Base-by-base conservation (phyloP, 768 basidiomycete genomes). In the Xerocomus spinulosus region DNA sequence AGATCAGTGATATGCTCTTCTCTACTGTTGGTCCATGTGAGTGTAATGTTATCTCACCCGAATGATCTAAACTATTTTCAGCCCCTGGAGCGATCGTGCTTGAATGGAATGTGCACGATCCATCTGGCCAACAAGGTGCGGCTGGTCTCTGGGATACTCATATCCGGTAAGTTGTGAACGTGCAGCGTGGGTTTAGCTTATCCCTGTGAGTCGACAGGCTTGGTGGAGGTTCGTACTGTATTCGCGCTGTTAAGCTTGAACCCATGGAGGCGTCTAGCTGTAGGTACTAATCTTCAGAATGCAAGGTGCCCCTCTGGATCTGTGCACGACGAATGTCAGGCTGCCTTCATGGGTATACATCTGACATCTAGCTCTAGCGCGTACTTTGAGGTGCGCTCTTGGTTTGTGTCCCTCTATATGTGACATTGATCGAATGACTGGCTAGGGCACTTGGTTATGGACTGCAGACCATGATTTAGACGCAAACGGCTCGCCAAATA, bases 361-460 rank as follows among this genome's bases (percentile, higher is more conserved):
- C 60, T 90, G n/a, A 83, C 76, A 0, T 32, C 70, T 4, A 57
- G 56, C 21, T 76, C 81, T 0, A 76, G 72, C 18, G 82, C 76
- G 12, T 83, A 83, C 61, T 68, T 87, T 23, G 85, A 87, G 73
- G 85, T 82, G 47, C 42, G 14, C 6, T 12, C 8, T 41, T 10
- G n/a, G 28, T 26, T 9, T 4, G 0, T 25, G 37, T 15, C 14
- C 17, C 12, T 0, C n/a, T 34, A 8, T 4, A 0, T 5, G 8
- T 7, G 33, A 4, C 5, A 46, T 20, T 51, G 13, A 53, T 29
- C 28, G 18, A 32, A 36, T 24, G 13, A 26, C 21, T 17, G 18
- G 25, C 23, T 45, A 85, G 82, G 84, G 82, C 3, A 75, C 80
- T 13, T 90, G 87, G 88, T 75, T 87, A 2, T 91, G 88, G 88